Base-by-base conservation (phyloP, 208 protist genomes). In the Wallacemonas sp. region DNA sequence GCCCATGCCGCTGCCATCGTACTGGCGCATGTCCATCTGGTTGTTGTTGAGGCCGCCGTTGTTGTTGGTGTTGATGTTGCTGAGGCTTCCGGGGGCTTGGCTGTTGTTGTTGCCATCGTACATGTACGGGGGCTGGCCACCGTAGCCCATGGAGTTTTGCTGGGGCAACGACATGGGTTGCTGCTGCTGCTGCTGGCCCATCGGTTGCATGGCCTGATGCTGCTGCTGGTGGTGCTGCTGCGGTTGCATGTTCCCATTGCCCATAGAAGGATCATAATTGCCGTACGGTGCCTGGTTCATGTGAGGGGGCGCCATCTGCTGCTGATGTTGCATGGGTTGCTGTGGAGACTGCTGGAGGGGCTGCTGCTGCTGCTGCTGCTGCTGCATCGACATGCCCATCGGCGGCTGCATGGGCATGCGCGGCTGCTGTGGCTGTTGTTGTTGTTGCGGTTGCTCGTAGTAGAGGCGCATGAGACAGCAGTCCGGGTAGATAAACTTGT, bases 401-500 rank as follows among this genome's bases (percentile, higher is more conserved):
- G 22, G 55, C n/a, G 28, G 57, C 16, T 23, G 31, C 8, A 4
- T 29, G 18, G 32, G 14, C 41, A 65, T 36, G 39, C 57, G 86
- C 39, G 72, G 61, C 32, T 74, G 67, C 33, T 25, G n/a, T n/a
- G n/a, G n/a, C n/a, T n/a, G n/a, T n/a, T n/a, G 52, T 11, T 3
- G 64, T 28, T 28, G 71, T n/a, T 82, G 52, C 11, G 8, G 64
- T 28, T 28, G 71, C 20, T 82, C 73, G 28, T 76, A 86, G 28
- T 57, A 71, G 23, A 96, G 74, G 31, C 74, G 72, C 76, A 96
- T 74, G 61, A 88, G 82, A 76, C 90, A 96, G 72, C 87, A 92
- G 48, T 86, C 80, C 2, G 87, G 85, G 67, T 96, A 96, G 54
- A 96, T 91, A 39, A 74, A 74, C 42, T 92, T 92, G 62, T 81